phyloP scores from a whole-genome alignment of 441 rosid species.

The Adansonia madagascariensis region DNA sequence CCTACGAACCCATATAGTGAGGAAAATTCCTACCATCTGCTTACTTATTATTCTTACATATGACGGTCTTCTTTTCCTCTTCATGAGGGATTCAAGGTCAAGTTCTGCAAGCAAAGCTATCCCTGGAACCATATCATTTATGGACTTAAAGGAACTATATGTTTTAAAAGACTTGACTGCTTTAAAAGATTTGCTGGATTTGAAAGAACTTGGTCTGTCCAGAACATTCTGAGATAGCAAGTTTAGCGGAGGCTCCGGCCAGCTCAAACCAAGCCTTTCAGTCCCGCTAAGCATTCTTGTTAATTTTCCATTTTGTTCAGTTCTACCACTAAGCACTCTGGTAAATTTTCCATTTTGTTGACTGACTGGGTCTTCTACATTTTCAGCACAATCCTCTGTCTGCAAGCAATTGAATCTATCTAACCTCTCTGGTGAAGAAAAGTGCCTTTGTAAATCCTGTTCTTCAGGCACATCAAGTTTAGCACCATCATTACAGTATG shows the following conservation, averaged over 20 bases:
- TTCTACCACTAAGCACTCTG: slow-evolving; percentile 30
- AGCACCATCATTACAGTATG: slow-evolving; percentile 31
- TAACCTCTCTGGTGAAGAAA: slow-evolving; percentile 60
- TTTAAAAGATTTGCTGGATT: slow-evolving; percentile 55
- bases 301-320: slow-evolving; percentile 33
- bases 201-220: slow-evolving; percentile 63
- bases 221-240: slow-evolving; percentile 62
- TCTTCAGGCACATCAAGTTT: slow-evolving; percentile 37
- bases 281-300: slow-evolving; percentile 70
- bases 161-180: slow-evolving; percentile 58
- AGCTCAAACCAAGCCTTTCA: slow-evolving; percentile 79
- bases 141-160: slow-evolving; percentile 65
- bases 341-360: slow-evolving; percentile 44
- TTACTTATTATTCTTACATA: slow-evolving; percentile 86
- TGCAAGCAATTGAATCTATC: slow-evolving; percentile 63
- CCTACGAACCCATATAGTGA: slow-evolving; percentile 89
- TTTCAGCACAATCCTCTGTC: slow-evolving; percentile 40
- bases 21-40: slow-evolving; percentile 94
- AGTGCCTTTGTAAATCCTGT: slow-evolving; percentile 54
- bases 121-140: slow-evolving; percentile 38
- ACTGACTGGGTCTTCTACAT: slow-evolving; percentile 27
- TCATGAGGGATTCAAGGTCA: slow-evolving; percentile 72
- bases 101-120: slow-evolving; percentile 60
- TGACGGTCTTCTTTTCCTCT: slow-evolving; percentile 65
- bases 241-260: slow-evolving; percentile 88